phyloP scores from a whole-genome alignment of 2,329 filamentous ascomycete genomes.

The Hypomyces rosellus region DNA sequence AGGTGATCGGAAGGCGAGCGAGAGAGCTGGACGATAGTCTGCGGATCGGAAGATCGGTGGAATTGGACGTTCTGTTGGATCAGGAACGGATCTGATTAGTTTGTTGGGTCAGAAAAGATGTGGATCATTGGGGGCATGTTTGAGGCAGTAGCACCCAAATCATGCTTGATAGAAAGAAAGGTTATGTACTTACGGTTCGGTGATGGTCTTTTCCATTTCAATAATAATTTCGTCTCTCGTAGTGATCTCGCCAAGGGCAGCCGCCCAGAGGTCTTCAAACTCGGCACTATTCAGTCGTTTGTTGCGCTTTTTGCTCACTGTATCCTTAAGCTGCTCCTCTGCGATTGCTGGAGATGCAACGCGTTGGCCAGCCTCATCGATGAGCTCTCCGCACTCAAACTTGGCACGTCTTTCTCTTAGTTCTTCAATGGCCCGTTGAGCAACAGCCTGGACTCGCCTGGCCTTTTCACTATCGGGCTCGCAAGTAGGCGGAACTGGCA shows the following conservation, averaged over 20 bases:
- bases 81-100: conserved; percentile 83
- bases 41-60: conserved; percentile 54
- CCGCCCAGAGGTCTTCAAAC: conserved; percentile 81
- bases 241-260: conserved; percentile 66
- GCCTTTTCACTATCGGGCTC: conserved; percentile 93
- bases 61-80: conserved; percentile 65
- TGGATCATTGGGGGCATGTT: conserved; percentile 14
- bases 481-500: conserved; percentile 85
- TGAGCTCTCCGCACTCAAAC: conserved; percentile 78
- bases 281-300: conserved; percentile 81
- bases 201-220: conserved; percentile 27
- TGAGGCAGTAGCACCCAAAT: neutral
- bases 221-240: conserved; percentile 53
- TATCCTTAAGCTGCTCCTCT: conserved; percentile 71
- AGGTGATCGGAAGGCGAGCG: conserved; percentile 83
- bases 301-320: conserved; percentile 67
- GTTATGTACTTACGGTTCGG: conserved; percentile 43
- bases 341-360: conserved; percentile 52
- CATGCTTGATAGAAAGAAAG: conserved; percentile 12
- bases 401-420: conserved; percentile 79
- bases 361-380: conserved; percentile 53
- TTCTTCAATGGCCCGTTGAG: conserved; percentile 80
- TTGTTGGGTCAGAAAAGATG: conserved; percentile 45
- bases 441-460: conserved; percentile 77
- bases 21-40: conserved; percentile 79